These are phyloP conservation scores for Phanerochaete sordida DNA, from an alignment of 768 basidiomycete genomes.

Conservation along the genomic window DNA sequence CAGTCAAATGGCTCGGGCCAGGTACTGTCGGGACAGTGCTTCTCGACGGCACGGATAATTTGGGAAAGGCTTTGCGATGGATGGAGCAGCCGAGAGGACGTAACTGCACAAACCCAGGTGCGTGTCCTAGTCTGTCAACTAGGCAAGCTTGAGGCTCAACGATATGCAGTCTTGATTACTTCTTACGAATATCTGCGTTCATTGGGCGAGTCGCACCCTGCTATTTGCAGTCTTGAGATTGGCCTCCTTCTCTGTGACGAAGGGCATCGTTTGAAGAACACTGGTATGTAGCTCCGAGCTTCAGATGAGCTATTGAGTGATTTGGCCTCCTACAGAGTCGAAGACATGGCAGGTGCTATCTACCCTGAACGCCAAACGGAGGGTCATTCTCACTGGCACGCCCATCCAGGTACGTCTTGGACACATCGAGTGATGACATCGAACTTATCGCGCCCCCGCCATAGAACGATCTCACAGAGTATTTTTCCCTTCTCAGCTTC, in stretches of 20 bases:
- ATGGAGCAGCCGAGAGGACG: constrained; percentile 72
- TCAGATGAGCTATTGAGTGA: neutral
- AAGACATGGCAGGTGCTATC: constrained; percentile 85
- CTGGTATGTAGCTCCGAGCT: constrained; percentile 57
- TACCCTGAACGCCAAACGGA: constrained; percentile 78
- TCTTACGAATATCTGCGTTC: constrained; percentile 95
- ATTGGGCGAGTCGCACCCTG: constrained; percentile 40
- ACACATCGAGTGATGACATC: neutral
- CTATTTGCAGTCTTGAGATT: constrained; percentile 78
- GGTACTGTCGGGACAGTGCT: constrained; percentile 80
- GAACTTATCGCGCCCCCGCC: neutral
- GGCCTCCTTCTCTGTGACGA: constrained; percentile 96
- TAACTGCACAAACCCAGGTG: constrained; percentile 90
- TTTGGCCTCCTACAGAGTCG: constrained; percentile 52
- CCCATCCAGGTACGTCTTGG: constrained; percentile 69
- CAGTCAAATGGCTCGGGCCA: constrained; percentile 95
- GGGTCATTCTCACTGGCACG: constrained; percentile 92
- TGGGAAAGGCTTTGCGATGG: constrained; percentile 84
- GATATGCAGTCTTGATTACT: constrained; percentile 84
- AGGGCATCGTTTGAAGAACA: constrained; percentile 96
- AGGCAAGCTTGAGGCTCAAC: neutral
- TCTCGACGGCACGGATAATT: constrained; percentile 84
- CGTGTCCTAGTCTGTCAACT: constrained; percentile 8
- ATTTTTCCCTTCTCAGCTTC: constrained; percentile 90
- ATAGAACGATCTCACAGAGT: constrained; percentile 91